phyloP scores from a whole-genome alignment of 805 yeast species.

The Yamadazyma sp. region DNA sequence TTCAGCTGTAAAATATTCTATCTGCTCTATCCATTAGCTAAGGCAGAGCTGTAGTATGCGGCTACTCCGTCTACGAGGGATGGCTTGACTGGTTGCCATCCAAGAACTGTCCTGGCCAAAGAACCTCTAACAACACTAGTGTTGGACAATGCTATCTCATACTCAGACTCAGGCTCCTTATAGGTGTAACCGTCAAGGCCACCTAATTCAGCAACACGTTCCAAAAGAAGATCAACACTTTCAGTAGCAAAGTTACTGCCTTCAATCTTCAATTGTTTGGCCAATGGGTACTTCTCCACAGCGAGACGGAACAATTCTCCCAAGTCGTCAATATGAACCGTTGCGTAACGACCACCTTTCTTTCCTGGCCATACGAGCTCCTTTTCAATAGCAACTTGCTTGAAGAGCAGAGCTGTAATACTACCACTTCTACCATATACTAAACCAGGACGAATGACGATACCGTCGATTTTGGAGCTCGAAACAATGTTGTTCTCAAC shows the following conservation, averaged over 20 bases:
- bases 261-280: constrained; percentile 8
- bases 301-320: constrained; percentile 25
- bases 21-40: not conserved
- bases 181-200: constrained; percentile 8
- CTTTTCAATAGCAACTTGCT: constrained; percentile 1
- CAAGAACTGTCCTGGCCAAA: constrained; percentile 9
- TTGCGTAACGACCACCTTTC: constrained; percentile 8
- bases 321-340: constrained; percentile 33
- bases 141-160: constrained; percentile 8
- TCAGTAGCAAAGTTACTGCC: constrained; percentile 8
- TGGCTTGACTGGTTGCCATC: constrained; percentile 11
- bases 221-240: constrained; percentile 11
- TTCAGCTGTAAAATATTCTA: not conserved
- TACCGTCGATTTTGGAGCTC: constrained; percentile 6
- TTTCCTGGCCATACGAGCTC: constrained; percentile 9
- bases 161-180: constrained; percentile 5
- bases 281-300: constrained; percentile 10
- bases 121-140: constrained; percentile 11
- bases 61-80: constrained; percentile 10
- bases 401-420: constrained; percentile 7
- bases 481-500: constrained; percentile 6
- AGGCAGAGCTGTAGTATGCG: constrained; percentile 2
- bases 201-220: constrained; percentile 4
- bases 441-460: constrained; percentile 12
- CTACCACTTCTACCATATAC: constrained; percentile 10